Percentiles rank a stretch among this genome's conserved stretches.
Conservation (phyloP, 139 green algal species). For the Closterium sp. region DNA sequence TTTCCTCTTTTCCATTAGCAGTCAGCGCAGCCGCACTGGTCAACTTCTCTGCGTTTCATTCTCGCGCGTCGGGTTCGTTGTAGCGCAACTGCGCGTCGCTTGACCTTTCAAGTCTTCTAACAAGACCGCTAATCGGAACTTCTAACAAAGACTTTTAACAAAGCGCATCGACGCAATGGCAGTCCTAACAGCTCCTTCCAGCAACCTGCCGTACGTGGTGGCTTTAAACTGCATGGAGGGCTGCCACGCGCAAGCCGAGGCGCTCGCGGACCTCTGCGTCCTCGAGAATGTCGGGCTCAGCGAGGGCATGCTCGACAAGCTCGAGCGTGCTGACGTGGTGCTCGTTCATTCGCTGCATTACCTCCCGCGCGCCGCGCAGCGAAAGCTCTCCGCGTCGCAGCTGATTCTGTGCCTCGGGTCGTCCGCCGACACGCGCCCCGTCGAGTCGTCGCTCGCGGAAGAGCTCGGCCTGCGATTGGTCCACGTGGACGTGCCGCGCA, state of each 20-base stretch:
- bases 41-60: neutral
- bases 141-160: no score
- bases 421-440: neutral
- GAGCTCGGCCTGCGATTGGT: conserved; percentile 39
- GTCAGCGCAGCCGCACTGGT: no score
- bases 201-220: conserved; percentile 6
- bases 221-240: conserved; percentile 32
- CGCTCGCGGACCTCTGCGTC: conserved; percentile 13
- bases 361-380: conserved; percentile 27
- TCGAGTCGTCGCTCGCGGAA: conserved; percentile 34
- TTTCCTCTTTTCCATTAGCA: no score
- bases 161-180: neutral
- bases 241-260: conserved; percentile 27
- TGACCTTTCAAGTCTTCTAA: neutral
- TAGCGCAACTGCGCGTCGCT: neutral
- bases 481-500: conserved; percentile 25
- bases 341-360: conserved; percentile 38
- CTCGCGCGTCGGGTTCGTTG: neutral
- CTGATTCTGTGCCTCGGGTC: conserved; percentile 22
- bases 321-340: conserved; percentile 30
- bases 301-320: conserved; percentile 10
- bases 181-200: neutral
- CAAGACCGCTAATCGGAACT: neutral
- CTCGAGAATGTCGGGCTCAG: conserved; percentile 38
- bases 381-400: conserved; percentile 7